phyloP scores from a whole-genome alignment of 176 grass and related monocot genomes.

The Ensete ventricosum region DNA sequence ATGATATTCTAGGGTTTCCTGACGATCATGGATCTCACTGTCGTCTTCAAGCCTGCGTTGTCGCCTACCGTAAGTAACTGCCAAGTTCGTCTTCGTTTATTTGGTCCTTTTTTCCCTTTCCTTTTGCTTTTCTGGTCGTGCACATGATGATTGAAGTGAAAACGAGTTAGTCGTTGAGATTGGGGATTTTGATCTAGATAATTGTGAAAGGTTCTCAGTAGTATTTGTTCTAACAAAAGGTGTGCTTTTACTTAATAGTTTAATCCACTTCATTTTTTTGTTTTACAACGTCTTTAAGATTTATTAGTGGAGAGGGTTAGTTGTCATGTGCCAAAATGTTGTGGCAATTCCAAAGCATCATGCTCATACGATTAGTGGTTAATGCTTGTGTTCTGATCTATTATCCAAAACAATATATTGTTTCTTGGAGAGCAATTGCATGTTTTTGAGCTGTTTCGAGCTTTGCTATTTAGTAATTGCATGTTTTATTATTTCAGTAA shows the following conservation, averaged over 20 bases:
- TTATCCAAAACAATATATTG: background rate
- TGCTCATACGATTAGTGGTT: background rate
- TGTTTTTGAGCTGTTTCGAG: background rate
- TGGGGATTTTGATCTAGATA: background rate
- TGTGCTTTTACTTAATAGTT: too few relatives aligned
- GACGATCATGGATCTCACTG: slow-evolving; percentile 26
- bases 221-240: background rate
- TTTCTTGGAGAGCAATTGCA: background rate
- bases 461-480: too few relatives aligned
- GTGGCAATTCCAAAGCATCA: background rate
- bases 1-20: background rate
- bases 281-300: too few relatives aligned
- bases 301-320: background rate
- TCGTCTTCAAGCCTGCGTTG: slow-evolving; percentile 26
- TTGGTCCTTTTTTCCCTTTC: background rate
- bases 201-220: too few relatives aligned
- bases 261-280: background rate
- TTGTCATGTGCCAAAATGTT: background rate
- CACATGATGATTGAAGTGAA: background rate
- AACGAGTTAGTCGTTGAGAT: background rate
- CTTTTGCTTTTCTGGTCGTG: background rate
- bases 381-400: too few relatives aligned
- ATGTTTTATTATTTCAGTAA: too few relatives aligned
- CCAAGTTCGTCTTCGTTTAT: background rate
- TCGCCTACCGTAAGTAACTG: slow-evolving; percentile 9